Conservation (phyloP, 2,329 filamentous ascomycete species). For the Venturia carpophila region DNA sequence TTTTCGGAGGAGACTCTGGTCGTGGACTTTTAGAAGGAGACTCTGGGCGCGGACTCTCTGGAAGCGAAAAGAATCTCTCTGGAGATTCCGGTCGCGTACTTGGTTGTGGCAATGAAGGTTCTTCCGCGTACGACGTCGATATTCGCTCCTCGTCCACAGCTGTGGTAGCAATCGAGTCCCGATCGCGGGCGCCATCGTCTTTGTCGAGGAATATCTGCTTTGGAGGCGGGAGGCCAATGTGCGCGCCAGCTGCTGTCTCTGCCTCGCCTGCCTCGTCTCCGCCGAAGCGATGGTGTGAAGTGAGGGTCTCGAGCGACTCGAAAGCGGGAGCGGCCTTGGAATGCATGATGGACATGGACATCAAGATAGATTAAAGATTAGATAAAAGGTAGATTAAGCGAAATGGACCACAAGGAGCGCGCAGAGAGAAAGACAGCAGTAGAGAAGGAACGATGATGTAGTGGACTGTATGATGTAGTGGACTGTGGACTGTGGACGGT, state of each 20-base stretch:
- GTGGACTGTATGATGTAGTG: no score
- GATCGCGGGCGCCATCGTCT: not conserved
- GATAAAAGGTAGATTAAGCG: not conserved
- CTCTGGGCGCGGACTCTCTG: no score
- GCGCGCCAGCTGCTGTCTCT: not conserved
- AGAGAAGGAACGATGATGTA: not conserved
- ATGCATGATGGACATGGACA: not conserved
- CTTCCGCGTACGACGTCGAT: not conserved
- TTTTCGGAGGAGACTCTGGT: no score
- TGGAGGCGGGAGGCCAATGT: not conserved
- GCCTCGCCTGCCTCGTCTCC: not conserved
- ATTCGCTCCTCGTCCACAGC: not conserved
- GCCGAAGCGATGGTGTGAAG: not conserved
- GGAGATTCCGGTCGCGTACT: no score
- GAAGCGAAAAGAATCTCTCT: no score
- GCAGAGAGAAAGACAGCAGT: not conserved
- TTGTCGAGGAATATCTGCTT: not conserved
- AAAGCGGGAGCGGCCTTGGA: not conserved
- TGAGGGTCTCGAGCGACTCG: not conserved
- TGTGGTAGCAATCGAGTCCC: conserved; percentile 1
- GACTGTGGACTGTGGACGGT: no score
- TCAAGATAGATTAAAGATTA: conserved; percentile 6
- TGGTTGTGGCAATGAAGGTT: no score
- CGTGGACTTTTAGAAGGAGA: no score
- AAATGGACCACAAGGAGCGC: not conserved